Base-by-base conservation (phyloP, 2,329 filamentous ascomycete genomes). In the Ilyonectria mors-panacis region DNA sequence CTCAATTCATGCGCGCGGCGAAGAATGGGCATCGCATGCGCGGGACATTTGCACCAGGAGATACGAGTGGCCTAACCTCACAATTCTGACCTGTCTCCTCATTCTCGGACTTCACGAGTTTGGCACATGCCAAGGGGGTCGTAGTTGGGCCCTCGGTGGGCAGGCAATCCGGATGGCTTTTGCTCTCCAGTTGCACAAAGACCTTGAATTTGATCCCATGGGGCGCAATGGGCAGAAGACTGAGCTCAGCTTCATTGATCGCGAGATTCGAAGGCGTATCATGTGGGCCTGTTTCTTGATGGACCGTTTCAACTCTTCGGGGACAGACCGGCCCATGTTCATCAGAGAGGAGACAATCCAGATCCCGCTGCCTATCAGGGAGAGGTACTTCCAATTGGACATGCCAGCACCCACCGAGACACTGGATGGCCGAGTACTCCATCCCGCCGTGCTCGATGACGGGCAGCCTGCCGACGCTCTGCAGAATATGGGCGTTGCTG, bases 261-360 rank as follows among this genome's bases (percentile, higher is more conserved):
- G 94, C 30, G 96, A 99, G 79, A 98, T 98, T 60, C 89, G 96
- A 67, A 86, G 96, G 72, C 89, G 96, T 63, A 96, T 94, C 2
- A 98, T 99, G 95, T 99, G 96, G 96, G 93, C 95, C 13, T 98
- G 95, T 78, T 97, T 97, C 76, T 81, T 98, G 63, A 98, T 98
- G 95, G 96, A 99, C 78, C 91, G 95, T 0, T 98, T 98, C 84
- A 98, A 97, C 81, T 98, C 95, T 0, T 98, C 95, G 1, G 95
- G 96, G 2, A 97, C 94, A 2, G 95, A 98, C 75, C 88, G 95
- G 42, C 96, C 96, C 21, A 93, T 94, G 59, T 97, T 98, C 73
- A 92, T 97, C 61, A 92, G 93, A 71, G 94, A 98, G 79, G 93
- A 96, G 71, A 94, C 93, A 62, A 88, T 98, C 68, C 92, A 94